Percentiles rank a stretch among this genome's conserved stretches.
Evolutionary conservation across 345 rosid genomes (phyloP).

Genomic region (Passiflora organensis): DNA sequence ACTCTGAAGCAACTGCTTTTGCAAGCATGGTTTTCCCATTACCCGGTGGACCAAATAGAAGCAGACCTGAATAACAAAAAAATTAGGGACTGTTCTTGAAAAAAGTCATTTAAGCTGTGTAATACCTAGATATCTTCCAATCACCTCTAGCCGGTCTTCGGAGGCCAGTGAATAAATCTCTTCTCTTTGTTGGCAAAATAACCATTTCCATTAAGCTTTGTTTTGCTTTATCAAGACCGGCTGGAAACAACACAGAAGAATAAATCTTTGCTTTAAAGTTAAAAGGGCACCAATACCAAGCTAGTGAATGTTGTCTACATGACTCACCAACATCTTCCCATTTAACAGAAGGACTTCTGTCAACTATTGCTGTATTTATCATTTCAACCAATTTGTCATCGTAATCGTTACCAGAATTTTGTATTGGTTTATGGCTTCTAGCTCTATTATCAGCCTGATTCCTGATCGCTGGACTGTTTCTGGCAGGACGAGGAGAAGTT

Average conservation of each 20-base stretch:
- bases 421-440: constrained; percentile 40
- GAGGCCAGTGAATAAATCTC: constrained; percentile 93
- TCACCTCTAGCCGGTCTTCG: constrained; percentile 95
- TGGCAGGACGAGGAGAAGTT: constrained; percentile 33
- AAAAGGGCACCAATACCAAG: neutral
- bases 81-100: constrained; percentile 1
- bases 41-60: constrained; percentile 98
- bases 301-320: neutral
- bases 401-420: constrained; percentile 54
- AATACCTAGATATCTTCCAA: constrained; percentile 5
- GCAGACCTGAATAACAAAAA: constrained; percentile 53
- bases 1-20: constrained; percentile 96
- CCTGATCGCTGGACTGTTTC: constrained; percentile 28
- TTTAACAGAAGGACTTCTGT: constrained; percentile 87
- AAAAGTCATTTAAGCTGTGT: constrained; percentile 7
- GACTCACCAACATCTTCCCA: constrained; percentile 98
- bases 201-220: constrained; percentile 96
- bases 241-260: constrained; percentile 35
- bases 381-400: constrained; percentile 79
- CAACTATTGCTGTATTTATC: constrained; percentile 84
- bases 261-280: constrained; percentile 13
- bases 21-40: constrained; percentile 99
- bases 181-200: constrained; percentile 84
- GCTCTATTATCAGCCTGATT: constrained; percentile 36
- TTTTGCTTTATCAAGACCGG: constrained; percentile 97